Evolutionary conservation across 176 grass and related monocot species (phyloP).

Genomic region (Avena eriantha): DNA sequence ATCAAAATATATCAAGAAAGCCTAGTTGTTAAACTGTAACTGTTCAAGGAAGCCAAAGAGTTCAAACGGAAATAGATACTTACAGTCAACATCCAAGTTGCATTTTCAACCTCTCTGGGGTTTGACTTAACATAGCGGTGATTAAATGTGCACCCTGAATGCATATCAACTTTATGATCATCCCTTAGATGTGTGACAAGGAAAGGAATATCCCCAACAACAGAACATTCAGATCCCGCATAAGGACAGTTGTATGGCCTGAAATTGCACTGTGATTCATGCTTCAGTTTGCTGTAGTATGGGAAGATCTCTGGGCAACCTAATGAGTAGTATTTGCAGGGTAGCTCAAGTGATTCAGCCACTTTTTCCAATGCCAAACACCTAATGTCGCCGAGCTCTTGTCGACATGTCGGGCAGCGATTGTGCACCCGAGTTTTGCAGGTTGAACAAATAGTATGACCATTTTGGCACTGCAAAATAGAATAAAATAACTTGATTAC

Average conservation of each 20-base stretch:
- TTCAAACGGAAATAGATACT: conserved; percentile 41
- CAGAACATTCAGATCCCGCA: conserved; percentile 85
- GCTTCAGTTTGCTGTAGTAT: conserved; percentile 91
- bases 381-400: conserved; percentile 92
- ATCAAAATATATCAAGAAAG: conserved; percentile 9
- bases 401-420: conserved; percentile 88
- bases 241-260: conserved; percentile 97
- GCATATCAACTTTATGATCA: conserved; percentile 96
- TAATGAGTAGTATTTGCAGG: conserved; percentile 76
- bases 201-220: conserved; percentile 75
- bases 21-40: neutral
- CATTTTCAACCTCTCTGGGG: conserved; percentile 91
- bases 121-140: conserved; percentile 97
- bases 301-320: conserved; percentile 86
- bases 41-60: neutral
- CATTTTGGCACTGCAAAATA: conserved; percentile 88
- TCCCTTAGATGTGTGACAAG: conserved; percentile 88
- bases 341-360: conserved; percentile 89
- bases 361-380: conserved; percentile 98
- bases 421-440: conserved; percentile 93
- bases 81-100: conserved; percentile 98
- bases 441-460: conserved; percentile 89
- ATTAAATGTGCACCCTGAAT: conserved; percentile 90
- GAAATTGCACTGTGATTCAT: conserved; percentile 86
- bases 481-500: neutral